Conservation (phyloP, 1,139 yeast species). For the Nematodospora anomalae region DNA sequence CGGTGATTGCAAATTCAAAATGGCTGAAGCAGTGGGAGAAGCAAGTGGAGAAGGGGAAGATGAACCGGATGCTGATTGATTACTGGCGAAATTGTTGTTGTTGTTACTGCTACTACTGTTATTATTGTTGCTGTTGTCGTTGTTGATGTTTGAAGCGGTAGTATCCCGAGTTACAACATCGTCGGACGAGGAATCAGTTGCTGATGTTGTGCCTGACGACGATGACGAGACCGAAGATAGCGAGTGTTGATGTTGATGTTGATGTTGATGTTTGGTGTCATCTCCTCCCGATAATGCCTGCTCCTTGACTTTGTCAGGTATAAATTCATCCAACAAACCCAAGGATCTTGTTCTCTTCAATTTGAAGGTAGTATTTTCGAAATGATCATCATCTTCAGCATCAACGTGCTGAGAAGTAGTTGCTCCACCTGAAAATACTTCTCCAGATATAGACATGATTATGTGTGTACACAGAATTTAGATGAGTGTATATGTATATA, state of each 20-base stretch:
- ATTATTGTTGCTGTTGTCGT: slow-evolving; percentile 5
- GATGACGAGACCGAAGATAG: slow-evolving; percentile 1
- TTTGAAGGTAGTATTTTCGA: slow-evolving; percentile 70
- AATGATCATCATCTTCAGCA: slow-evolving; percentile 71
- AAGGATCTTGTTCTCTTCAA: slow-evolving; percentile 81
- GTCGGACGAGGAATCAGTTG: background rate
- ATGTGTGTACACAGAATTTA: background rate
- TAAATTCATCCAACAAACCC: slow-evolving; percentile 76
- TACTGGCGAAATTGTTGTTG: background rate
- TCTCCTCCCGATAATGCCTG: slow-evolving; percentile 5
- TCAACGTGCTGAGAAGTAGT: slow-evolving; percentile 62
- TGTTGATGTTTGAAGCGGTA: slow-evolving; percentile 2
- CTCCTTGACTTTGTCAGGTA: slow-evolving; percentile 29
- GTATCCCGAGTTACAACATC: slow-evolving; percentile 4
- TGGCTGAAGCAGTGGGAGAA: slow-evolving; percentile 12
- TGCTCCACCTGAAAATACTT: slow-evolving; percentile 50
- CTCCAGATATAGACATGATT: slow-evolving; percentile 22
- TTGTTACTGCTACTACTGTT: background rate
- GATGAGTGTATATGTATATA: background rate
- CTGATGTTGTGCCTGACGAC: slow-evolving; percentile 1
- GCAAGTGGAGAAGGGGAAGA: slow-evolving; percentile 17
- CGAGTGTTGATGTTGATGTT: slow-evolving; percentile 4
- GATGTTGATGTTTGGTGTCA: slow-evolving; percentile 2
- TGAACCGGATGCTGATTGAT: slow-evolving; percentile 8
- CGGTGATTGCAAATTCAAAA: slow-evolving; percentile 25